Evolutionary conservation across 495 filamentous ascomycete species (phyloP), one percentile per base, ranked within the genome.

Genomic region (Talaromyces wortmannii): DNA sequence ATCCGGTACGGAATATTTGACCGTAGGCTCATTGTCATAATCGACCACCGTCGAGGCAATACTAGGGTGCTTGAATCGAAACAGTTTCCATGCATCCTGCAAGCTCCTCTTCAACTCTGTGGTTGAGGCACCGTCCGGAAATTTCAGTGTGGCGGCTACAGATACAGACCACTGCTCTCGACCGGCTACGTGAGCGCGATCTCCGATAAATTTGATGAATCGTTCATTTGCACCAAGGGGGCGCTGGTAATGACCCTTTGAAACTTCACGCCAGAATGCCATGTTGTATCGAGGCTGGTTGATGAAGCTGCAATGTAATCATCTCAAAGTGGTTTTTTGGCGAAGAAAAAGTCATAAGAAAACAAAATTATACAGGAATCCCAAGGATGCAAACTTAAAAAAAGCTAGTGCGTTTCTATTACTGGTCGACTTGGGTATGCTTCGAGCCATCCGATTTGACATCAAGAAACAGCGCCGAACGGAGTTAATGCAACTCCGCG

Each of bases 11-110:
- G 31, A 32, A 42, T 69, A 71, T 17, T 61, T 36, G 16, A 40
- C 36, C 2, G 5, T 2, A 40, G 36, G 8, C 36, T 40, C 23
- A 23, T 23, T 23, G 1, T 40, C 36, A 40, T 8, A 13, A 8
- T 40, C 53, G 17, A 53, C 50, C n/a, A 61, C 56, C 11, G 56
- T 58, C 16, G 59, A 55, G 16, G 66, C 66, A n/a, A 71, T 61
- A 58, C 59, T 63, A 23, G 67, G 67, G 50, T 71, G 67, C 12
- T 61, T 50, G 48, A 71, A 71, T 11, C 68, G 68, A 32, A 69
- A 53, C 11, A 56, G 17, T 30, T 54, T 62, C 67, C 68, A 71
- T 12, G 60, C 63, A 12, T 61, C 48, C 45, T 56, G 62, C 16
- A 70, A 48, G 29, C n/a, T 42, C 13, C 16, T 18, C 18, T 31